These are phyloP conservation scores for Cytospora chrysosperma DNA, from an alignment of 2,329 filamentous ascomycete species.

Conservation along the genomic window DNA sequence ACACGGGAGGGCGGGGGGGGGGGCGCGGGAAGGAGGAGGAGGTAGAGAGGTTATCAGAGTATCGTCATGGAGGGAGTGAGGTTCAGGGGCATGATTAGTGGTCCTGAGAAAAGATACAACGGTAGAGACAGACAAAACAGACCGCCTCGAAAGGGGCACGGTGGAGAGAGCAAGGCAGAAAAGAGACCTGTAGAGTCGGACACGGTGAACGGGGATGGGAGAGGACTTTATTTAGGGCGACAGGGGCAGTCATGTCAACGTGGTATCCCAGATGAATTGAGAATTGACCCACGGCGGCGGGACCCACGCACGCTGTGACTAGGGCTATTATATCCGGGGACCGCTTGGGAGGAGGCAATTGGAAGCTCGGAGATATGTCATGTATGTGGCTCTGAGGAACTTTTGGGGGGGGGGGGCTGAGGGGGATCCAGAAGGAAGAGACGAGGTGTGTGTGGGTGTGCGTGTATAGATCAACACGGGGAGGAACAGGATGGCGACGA, in stretches of 20 bases:
- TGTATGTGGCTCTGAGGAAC: conserved; percentile 2
- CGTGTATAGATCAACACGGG: not conserved
- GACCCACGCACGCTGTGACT: conserved; percentile 25
- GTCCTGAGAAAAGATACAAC: conserved; percentile 11
- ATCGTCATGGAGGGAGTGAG: not conserved
- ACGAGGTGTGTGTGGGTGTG: not conserved
- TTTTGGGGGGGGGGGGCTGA: not conserved
- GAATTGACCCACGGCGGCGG: conserved; percentile 24
- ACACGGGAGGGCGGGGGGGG: not conserved
- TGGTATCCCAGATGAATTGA: conserved; percentile 24
- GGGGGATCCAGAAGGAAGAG: not conserved
- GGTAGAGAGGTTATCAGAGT: not conserved
- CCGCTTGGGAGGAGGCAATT: conserved; percentile 13
- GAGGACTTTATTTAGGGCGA: conserved; percentile 19
- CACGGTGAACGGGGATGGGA: conserved; percentile 18
- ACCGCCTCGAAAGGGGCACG: conserved; percentile 25
- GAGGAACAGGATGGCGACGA: conserved; percentile 15
- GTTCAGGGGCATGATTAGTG: conserved; percentile 14
- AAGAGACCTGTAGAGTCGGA: conserved; percentile 21
- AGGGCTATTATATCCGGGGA: conserved; percentile 19
- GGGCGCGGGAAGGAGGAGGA: not conserved
- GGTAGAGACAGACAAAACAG: conserved; percentile 23
- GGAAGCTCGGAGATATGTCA: conserved; percentile 16
- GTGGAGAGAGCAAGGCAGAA: conserved; percentile 21
- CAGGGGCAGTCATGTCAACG: conserved; percentile 19